phyloP scores from a whole-genome alignment of 2,329 filamentous ascomycete species.

The Sarocladium strictum region DNA sequence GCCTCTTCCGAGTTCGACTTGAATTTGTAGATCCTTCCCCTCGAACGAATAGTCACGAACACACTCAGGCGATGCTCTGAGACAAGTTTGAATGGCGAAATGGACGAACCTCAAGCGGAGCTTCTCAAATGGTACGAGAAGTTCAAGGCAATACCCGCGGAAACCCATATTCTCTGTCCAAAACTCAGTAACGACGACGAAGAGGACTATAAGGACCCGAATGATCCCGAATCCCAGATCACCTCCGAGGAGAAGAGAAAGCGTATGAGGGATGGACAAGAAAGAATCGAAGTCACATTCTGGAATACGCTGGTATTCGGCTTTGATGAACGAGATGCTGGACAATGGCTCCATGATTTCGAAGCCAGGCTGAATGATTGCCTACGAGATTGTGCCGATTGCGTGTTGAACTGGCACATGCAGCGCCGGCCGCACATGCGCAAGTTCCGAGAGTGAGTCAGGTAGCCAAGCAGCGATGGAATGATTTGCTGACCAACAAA shows the following conservation, averaged over 20 bases:
- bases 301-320: slow-evolving; percentile 65
- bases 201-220: slow-evolving; percentile 48
- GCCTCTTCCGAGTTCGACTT: too few relatives aligned
- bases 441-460: slow-evolving; percentile 51
- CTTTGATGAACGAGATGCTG: slow-evolving; percentile 54
- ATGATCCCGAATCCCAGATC: slow-evolving; percentile 45
- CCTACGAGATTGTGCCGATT: slow-evolving; percentile 61
- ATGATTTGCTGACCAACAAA: slow-evolving; percentile 19
- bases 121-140: slow-evolving; percentile 37
- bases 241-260: slow-evolving; percentile 43
- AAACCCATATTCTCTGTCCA: slow-evolving; percentile 63
- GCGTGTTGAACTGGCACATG: slow-evolving; percentile 69
- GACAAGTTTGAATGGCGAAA: slow-evolving; percentile 15
- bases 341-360: slow-evolving; percentile 55
- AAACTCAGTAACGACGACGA: slow-evolving; percentile 56
- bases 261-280: slow-evolving; percentile 48
- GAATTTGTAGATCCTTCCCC: too few relatives aligned
- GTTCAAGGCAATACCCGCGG: slow-evolving; percentile 35
- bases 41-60: too few relatives aligned
- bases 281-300: slow-evolving; percentile 56
- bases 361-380: slow-evolving; percentile 49
- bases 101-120: slow-evolving; percentile 34
- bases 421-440: slow-evolving; percentile 58
- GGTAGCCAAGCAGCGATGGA: not conserved
- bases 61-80: not conserved